Conservation (phyloP, 164 flowering plant genomes). For the Berberis thunbergii region DNA sequence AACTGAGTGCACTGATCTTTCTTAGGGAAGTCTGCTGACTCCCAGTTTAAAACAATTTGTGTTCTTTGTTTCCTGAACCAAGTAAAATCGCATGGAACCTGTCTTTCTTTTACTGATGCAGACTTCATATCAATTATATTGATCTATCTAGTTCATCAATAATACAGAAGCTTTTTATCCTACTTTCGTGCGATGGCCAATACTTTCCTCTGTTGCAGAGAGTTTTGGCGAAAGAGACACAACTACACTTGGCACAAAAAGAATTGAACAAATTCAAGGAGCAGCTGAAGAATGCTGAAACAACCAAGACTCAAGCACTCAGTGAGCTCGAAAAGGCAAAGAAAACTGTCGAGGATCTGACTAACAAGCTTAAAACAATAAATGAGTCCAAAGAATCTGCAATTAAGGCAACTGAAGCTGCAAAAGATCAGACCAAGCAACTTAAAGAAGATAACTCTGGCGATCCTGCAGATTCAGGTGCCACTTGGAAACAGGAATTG, state of each 20-base stretch:
- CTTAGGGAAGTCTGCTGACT: too few species aligned
- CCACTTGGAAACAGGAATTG: conserved; percentile 40
- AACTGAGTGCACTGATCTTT: too few species aligned
- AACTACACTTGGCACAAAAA: conserved; percentile 68
- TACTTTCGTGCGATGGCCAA: not conserved
- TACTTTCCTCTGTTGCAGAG: conserved; percentile 33
- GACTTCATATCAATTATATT: too few species aligned
- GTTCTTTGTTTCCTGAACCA: too few species aligned
- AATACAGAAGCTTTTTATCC: not conserved
- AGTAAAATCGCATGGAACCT: too few species aligned
- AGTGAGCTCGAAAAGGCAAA: conserved; percentile 72
- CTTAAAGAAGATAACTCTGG: conserved; percentile 36
- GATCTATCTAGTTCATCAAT: too few species aligned
- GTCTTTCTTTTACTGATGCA: too few species aligned
- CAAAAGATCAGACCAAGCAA: conserved; percentile 43
- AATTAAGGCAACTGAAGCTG: conserved; percentile 45
- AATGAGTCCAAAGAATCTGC: conserved; percentile 54
- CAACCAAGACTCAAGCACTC: conserved; percentile 57
- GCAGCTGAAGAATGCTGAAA: conserved; percentile 65
- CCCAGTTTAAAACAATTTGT: too few species aligned
- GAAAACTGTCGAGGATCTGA: conserved; percentile 56
- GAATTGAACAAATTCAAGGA: conserved; percentile 77
- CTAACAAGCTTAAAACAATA: conserved; percentile 38
- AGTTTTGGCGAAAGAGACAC: conserved; percentile 71
- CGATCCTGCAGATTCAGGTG: conserved; percentile 17